These are phyloP conservation scores for Conticribra guillardii DNA, from an alignment of 108 stramenopile genomes.

Conservation along the genomic window DNA sequence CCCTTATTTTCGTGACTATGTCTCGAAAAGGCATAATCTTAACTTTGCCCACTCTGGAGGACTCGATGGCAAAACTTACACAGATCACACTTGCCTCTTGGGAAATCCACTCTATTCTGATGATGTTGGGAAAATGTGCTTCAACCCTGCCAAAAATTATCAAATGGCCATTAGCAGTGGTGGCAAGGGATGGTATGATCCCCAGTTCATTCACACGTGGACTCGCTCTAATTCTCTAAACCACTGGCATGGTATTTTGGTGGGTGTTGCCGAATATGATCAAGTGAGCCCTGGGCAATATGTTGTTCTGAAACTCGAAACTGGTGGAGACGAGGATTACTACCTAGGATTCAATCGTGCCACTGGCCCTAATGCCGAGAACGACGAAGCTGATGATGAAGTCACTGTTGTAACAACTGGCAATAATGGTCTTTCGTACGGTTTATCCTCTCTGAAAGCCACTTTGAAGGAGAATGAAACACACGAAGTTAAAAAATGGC, in stretches of 20 bases:
- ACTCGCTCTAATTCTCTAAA: neutral
- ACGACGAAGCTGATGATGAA: constrained; percentile 15
- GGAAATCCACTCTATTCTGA: constrained; percentile 20
- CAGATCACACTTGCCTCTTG: constrained; percentile 25
- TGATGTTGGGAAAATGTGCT: constrained; percentile 24
- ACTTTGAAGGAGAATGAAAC: too few species aligned
- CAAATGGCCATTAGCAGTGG: constrained; percentile 6
- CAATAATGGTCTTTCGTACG: constrained; percentile 13
- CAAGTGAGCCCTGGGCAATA: neutral
- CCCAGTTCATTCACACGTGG: neutral
- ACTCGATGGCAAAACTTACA: constrained; percentile 7
- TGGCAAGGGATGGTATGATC: neutral
- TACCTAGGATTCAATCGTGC: constrained; percentile 27
- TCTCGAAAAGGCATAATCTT: constrained; percentile 17
- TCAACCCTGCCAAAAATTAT: constrained; percentile 21
- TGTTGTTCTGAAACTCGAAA: constrained; percentile 14
- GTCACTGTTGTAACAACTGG: constrained; percentile 12
- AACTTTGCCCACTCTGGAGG: constrained; percentile 17
- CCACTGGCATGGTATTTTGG: neutral
- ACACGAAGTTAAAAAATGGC: too few species aligned
- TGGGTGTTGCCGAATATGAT: constrained; percentile 29
- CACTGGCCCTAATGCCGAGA: constrained; percentile 8
- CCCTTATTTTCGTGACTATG: constrained; percentile 16
- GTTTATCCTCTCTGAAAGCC: too few species aligned
- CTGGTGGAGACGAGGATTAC: constrained; percentile 6